Evolutionary conservation across 2,329 filamentous ascomycete genomes (phyloP).

Genomic region (Cercospora zeae-maydis): DNA sequence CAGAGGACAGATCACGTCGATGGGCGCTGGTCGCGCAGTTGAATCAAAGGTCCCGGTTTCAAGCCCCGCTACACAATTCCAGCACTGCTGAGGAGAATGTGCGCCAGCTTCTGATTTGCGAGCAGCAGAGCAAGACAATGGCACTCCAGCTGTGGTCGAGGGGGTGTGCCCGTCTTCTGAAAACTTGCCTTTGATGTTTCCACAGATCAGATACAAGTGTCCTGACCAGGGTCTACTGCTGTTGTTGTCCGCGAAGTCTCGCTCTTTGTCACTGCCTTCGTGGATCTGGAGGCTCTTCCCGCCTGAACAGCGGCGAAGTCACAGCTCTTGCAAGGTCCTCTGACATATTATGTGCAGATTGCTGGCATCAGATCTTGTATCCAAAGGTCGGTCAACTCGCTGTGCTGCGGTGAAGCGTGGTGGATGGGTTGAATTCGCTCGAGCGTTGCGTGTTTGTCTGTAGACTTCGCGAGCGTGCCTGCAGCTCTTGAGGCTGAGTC

Average conservation of each 20-base stretch:
- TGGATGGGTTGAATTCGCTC: not conserved
- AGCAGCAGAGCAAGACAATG: not conserved
- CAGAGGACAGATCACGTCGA: not conserved
- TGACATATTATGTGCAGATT: conserved; percentile 12
- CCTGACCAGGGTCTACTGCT: not conserved
- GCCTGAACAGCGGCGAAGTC: not conserved
- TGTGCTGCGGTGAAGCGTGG: not conserved
- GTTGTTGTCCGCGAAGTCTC: not conserved
- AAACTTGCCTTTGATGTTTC: not conserved
- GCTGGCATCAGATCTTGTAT: not conserved
- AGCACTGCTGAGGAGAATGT: not conserved
- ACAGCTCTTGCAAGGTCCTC: conserved; percentile 4
- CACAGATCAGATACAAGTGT: not conserved
- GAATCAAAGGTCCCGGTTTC: not conserved
- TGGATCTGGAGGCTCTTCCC: not conserved
- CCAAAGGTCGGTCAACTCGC: not conserved
- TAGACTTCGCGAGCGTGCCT: not conserved
- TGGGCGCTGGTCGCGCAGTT: not conserved
- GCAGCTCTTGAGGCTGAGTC: not conserved
- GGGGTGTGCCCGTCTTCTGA: not conserved
- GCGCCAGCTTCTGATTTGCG: not conserved
- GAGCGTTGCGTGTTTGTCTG: not conserved
- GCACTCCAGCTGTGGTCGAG: not conserved
- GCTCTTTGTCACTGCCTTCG: not conserved
- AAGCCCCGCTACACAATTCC: not conserved